Conservation (phyloP, 257 asterid genomes). For the Prunella vulgaris region DNA sequence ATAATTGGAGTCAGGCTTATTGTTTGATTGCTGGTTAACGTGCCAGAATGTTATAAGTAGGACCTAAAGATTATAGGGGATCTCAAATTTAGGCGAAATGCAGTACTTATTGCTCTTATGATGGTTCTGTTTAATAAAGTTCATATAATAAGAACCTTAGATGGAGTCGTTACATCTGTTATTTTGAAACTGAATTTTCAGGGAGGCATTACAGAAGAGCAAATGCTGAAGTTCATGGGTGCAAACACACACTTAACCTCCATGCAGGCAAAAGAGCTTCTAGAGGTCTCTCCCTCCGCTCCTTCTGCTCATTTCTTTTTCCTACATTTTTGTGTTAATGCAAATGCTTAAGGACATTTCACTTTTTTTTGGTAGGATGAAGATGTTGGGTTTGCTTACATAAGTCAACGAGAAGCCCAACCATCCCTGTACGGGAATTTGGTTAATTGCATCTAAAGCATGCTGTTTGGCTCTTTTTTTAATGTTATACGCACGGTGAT, state of each 20-base stretch:
- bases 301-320: background rate
- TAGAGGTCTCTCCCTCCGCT: slow-evolving; percentile 53
- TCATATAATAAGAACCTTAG: background rate
- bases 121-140: slow-evolving; percentile 1
- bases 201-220: slow-evolving; percentile 99
- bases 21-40: background rate
- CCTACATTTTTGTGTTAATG: background rate
- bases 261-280: slow-evolving; percentile 63
- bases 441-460: slow-evolving; percentile 17
- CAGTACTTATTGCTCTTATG: background rate
- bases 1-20: background rate
- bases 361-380: slow-evolving; percentile 56
- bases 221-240: slow-evolving; percentile 93
- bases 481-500: background rate
- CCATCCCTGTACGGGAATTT: slow-evolving; percentile 79
- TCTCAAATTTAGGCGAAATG: background rate
- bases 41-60: background rate
- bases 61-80: background rate
- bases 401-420: slow-evolving; percentile 91
- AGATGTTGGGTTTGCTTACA: slow-evolving; percentile 82
- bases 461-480: background rate
- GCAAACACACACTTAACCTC: slow-evolving; percentile 75
- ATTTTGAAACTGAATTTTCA: slow-evolving; percentile 27
- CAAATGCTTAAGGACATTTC: slow-evolving; percentile 8
- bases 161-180: background rate